Evolutionary conservation across 805 yeast species (phyloP).

Genomic region (Saccharomycopsis fermentans): DNA sequence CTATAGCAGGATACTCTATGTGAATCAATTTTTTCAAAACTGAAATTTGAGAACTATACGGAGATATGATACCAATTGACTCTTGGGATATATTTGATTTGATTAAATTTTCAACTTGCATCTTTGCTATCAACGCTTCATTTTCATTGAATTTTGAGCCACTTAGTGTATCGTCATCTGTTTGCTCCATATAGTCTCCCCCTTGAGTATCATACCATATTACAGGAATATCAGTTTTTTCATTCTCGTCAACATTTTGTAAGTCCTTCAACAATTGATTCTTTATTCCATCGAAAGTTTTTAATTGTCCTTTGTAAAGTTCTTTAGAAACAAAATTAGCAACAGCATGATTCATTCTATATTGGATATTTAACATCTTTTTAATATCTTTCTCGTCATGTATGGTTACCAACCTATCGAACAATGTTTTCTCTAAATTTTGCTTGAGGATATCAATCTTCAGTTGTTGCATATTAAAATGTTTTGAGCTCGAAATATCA

Average conservation of each 20-base stretch:
- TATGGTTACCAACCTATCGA: conserved; percentile 59
- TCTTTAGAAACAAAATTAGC: conserved; percentile 68
- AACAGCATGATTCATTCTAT: conserved; percentile 73
- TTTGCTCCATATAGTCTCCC: conserved; percentile 63
- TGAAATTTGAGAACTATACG: conserved; percentile 81
- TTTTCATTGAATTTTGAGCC: conserved; percentile 60
- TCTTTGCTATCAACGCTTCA: conserved; percentile 54
- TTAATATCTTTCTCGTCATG: conserved; percentile 36
- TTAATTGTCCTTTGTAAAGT: conserved; percentile 52
- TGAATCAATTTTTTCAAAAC: conserved; percentile 40
- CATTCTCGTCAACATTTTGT: conserved; percentile 37
- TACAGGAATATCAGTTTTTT: conserved; percentile 45
- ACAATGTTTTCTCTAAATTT: conserved; percentile 54
- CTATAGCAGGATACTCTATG: conserved; percentile 36
- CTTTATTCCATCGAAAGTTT: conserved; percentile 52
- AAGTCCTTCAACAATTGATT: conserved; percentile 46
- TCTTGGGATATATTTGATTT: conserved; percentile 41
- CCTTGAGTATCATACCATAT: conserved; percentile 94
- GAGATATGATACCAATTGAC: conserved; percentile 78
- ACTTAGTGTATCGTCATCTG: conserved; percentile 22
- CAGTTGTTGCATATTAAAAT: neutral
- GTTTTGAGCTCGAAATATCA: conserved; percentile 17
- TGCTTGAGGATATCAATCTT: conserved; percentile 26
- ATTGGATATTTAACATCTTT: conserved; percentile 63
- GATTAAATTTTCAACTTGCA: conserved; percentile 45